Percentiles rank a stretch among this genome's conserved stretches.
Conservation (phyloP, 2,329 filamentous ascomycete genomes). For the Fusarium incarnatum region DNA sequence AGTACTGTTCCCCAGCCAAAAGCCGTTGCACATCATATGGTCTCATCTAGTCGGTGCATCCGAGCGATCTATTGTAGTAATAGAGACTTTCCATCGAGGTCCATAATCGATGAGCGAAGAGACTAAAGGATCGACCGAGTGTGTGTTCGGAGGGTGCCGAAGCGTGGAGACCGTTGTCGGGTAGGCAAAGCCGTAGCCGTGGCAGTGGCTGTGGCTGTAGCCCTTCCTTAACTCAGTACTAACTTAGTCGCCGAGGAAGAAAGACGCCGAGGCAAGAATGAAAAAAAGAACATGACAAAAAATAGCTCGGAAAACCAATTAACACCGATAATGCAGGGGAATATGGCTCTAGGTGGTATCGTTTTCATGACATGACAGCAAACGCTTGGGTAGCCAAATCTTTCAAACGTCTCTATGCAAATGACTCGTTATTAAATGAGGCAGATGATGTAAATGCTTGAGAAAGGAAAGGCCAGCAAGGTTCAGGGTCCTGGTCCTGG, state of each 20-base stretch:
- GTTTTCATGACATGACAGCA: slow-evolving; percentile 39
- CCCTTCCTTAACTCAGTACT: neutral
- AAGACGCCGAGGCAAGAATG: slow-evolving; percentile 10
- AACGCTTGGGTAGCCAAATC: slow-evolving; percentile 46
- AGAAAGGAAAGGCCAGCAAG: slow-evolving; percentile 20
- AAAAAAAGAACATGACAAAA: slow-evolving; percentile 18
- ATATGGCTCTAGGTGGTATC: slow-evolving; percentile 48
- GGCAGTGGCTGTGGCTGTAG: neutral
- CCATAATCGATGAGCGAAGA: slow-evolving; percentile 17
- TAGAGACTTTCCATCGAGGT: neutral
- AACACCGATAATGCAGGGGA: slow-evolving; percentile 49
- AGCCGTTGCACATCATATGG: neutral
- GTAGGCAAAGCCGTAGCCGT: slow-evolving; percentile 6
- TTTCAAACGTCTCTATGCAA: slow-evolving; percentile 45
- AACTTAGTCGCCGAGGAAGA: neutral
- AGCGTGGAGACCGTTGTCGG: slow-evolving; percentile 14
- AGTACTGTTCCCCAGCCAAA: neutral
- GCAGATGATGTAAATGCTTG: slow-evolving; percentile 33
- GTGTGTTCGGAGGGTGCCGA: slow-evolving; percentile 27
- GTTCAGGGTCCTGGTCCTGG: slow-evolving; percentile 5
- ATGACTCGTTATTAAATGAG: slow-evolving; percentile 44
- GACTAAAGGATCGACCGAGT: slow-evolving; percentile 20
- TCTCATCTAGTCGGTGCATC: neutral
- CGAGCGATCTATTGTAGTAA: neutral
- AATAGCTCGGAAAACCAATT: slow-evolving; percentile 26